Conservation (phyloP, 176 grass and related monocot genomes). For the Eremochloa ophiuroides region DNA sequence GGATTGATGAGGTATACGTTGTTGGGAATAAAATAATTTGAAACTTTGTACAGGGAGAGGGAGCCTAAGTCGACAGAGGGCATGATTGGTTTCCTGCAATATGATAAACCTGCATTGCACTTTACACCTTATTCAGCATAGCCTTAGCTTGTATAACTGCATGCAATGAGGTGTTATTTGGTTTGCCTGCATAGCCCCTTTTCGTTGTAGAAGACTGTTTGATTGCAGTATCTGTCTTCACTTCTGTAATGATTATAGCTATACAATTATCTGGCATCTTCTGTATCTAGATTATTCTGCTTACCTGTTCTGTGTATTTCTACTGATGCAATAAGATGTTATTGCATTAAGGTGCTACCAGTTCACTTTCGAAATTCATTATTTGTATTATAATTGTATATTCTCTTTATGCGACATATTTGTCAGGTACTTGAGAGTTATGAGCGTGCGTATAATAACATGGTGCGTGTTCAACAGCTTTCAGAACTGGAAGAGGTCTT, state of each 20-base stretch:
- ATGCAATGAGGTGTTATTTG: not conserved
- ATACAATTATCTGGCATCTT: not conserved
- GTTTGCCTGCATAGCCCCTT: not conserved
- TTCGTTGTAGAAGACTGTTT: not conserved
- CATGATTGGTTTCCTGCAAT: not conserved
- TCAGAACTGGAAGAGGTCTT: conserved; percentile 96
- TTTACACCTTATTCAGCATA: not conserved
- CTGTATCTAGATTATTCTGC: not conserved
- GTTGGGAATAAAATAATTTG: not conserved
- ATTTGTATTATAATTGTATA: not conserved
- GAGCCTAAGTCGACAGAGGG: not conserved
- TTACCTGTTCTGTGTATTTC: not conserved
- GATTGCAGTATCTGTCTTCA: not conserved
- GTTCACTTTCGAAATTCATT: not conserved
- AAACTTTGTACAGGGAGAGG: not conserved
- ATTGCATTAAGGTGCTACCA: not conserved
- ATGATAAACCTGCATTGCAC: not conserved
- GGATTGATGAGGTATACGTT: not conserved
- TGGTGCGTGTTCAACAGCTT: conserved; percentile 97
- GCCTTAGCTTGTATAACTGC: not conserved
- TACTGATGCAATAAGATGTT: not conserved
- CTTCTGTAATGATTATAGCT: not conserved
- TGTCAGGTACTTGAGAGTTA: conserved; percentile 95
- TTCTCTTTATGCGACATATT: conserved; percentile 18
- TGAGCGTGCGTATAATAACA: conserved; percentile 96